These are phyloP conservation scores for Leishmania tarentolae DNA, from an alignment of 208 protist species.

Conservation along the genomic window DNA sequence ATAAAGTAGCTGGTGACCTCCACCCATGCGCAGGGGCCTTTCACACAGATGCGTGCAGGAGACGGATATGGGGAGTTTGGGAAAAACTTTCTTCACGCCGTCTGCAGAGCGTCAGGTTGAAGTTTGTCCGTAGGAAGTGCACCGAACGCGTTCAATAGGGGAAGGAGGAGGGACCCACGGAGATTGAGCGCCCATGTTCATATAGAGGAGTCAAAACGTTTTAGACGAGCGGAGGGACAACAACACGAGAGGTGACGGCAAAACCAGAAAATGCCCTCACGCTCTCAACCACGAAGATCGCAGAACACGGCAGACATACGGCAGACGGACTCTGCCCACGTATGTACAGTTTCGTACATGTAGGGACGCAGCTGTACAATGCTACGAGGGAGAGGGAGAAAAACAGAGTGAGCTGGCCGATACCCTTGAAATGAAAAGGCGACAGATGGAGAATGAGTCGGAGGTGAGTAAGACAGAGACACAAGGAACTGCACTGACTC, in stretches of 20 bases:
- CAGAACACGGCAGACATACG: neutral
- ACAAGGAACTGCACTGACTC: neutral
- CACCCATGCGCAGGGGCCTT: neutral
- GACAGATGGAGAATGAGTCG: neutral
- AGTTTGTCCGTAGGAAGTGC: neutral
- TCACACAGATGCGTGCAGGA: neutral
- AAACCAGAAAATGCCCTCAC: neutral
- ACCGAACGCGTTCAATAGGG: neutral
- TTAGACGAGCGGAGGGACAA: neutral
- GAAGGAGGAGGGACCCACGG: too few relatives aligned
- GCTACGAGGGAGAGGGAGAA: neutral
- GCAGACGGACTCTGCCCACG: too few relatives aligned
- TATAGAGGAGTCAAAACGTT: too few relatives aligned
- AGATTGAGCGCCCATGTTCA: too few relatives aligned
- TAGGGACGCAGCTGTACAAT: neutral
- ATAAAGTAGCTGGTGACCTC: neutral
- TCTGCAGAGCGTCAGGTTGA: neutral
- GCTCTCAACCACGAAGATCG: neutral
- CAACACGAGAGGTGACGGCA: neutral
- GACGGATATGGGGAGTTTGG: neutral
- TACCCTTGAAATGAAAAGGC: neutral
- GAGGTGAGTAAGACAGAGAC: neutral
- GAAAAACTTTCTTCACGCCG: neutral
- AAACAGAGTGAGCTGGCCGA: neutral
- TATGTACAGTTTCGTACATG: neutral